phyloP scores from a whole-genome alignment of 1,139 yeast genomes.

The Nakaseomyces glabratus region DNA sequence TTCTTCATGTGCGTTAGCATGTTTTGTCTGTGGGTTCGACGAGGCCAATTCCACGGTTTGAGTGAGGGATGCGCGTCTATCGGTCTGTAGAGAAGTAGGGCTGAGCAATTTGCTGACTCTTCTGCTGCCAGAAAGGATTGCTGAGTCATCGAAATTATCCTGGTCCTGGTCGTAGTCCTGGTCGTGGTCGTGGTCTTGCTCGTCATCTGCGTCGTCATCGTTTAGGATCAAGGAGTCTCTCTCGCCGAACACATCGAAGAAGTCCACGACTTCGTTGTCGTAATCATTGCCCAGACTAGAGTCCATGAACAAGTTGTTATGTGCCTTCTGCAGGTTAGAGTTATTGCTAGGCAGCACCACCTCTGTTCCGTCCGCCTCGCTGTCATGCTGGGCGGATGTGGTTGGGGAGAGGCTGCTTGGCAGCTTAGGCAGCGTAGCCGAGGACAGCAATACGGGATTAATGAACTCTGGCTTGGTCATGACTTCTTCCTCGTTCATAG shows the following conservation, averaged over 20 bases:
- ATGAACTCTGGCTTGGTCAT: constrained; percentile 5
- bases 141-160: too few species aligned
- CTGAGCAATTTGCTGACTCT: constrained; percentile 2
- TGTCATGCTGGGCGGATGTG: neutral
- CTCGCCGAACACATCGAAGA: constrained; percentile 3
- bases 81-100: neutral
- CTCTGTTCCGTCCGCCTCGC: too few species aligned
- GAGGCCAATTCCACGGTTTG: neutral
- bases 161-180: too few species aligned
- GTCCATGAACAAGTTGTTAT: constrained; percentile 4
- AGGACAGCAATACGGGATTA: constrained; percentile 5
- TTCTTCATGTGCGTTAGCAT: constrained; percentile 11
- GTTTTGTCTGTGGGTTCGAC: constrained; percentile 7
- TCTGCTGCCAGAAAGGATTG: too few species aligned
- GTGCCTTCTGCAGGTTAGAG: too few species aligned
- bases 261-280: neutral
- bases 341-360: neutral
- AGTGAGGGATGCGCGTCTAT: neutral
- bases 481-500: constrained; percentile 2
- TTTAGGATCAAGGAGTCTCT: neutral
- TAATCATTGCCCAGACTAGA: neutral
- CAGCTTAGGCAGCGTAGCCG: constrained; percentile 2
- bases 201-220: constrained; percentile 4
- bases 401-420: constrained; percentile 3
- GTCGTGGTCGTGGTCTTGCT: neutral